Evolutionary conservation across 352 stramenopile species (phyloP).

Genomic region (Pythium pectinolyticum): DNA sequence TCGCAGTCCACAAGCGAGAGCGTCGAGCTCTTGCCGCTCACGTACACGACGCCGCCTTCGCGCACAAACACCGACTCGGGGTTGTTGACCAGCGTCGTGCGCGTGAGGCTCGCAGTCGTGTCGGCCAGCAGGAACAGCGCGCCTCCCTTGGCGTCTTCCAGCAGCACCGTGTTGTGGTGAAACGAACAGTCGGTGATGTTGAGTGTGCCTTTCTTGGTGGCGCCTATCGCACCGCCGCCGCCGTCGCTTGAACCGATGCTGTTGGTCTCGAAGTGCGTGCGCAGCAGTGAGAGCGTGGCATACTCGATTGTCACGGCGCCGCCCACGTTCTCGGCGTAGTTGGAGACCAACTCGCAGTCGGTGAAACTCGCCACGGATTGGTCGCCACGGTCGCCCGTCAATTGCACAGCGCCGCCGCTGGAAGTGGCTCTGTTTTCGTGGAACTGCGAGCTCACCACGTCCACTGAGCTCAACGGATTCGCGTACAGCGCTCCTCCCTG

Average conservation of each 20-base stretch:
- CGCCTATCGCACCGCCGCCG: slow-evolving; percentile 21
- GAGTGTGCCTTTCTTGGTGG: background rate
- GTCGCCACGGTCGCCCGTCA: background rate
- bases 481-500: slow-evolving; percentile 17
- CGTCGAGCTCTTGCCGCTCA: slow-evolving; percentile 31
- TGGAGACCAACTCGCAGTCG: slow-evolving; percentile 11
- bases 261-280: slow-evolving; percentile 8
- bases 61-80: background rate
- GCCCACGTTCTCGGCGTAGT: slow-evolving; percentile 12
- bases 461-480: background rate
- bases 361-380: background rate
- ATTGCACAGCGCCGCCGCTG: slow-evolving; percentile 8
- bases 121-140: slow-evolving; percentile 10
- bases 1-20: slow-evolving; percentile 40
- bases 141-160: slow-evolving; percentile 13
- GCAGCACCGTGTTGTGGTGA: slow-evolving; percentile 7
- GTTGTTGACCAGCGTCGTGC: slow-evolving; percentile 5
- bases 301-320: slow-evolving; percentile 13
- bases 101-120: background rate
- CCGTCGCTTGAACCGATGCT: background rate
- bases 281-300: slow-evolving; percentile 3
- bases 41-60: slow-evolving; percentile 49
- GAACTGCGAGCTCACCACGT: slow-evolving; percentile 4
- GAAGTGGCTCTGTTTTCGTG: background rate
- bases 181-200: slow-evolving; percentile 15